Base-by-base conservation (phyloP, 2,329 filamentous ascomycete species). In the Madurella mycetomatis region DNA sequence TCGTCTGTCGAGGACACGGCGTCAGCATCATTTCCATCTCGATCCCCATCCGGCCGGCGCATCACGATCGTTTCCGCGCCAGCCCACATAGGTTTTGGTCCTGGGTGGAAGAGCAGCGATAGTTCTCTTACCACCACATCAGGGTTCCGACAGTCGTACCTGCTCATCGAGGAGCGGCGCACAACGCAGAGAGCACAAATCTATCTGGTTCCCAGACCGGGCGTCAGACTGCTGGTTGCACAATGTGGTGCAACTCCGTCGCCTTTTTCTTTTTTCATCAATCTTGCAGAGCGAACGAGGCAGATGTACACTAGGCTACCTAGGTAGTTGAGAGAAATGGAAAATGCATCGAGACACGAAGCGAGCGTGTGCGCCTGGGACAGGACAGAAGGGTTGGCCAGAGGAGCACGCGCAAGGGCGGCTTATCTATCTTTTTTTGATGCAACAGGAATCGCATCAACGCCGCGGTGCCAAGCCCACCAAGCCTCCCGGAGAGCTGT, bases 381-480 rank as follows among this genome's bases (percentile, higher is more conserved):
- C 41, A 25, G 41, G 44, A 41, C 44, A 32, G n/a, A 18, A 17
- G 32, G 25, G 46, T 46, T 46, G 45, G 30, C 31, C 13, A 39
- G 31, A 25, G 42, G 47, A 49, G 31, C 30, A 18, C 40, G 43
- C 48, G 45, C 47, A 25, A 41, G 48, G 37, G 16, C 41, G 42
- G 45, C 51, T 51, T 57, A 41, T 52, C 42, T 55, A 51, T 51
- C 46, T 46, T 43, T 40, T 52, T 51, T 25, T 41, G 43, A 4
- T 25, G 25, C 25, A 25, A 7, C 25, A 44, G 19, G 18, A 37
- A 34, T 16, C 30, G 47, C 16, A 47, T 43, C 53, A 17, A 31
- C 17, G 41, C 19, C 41, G 41, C 25, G 25, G 11, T 31, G 53
- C 53, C 53, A 55, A 52, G 53, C 44, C 25, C 4, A 25, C 25